phyloP scores from a whole-genome alignment of 1,139 yeast genomes.

The Spathaspora sp. region DNA sequence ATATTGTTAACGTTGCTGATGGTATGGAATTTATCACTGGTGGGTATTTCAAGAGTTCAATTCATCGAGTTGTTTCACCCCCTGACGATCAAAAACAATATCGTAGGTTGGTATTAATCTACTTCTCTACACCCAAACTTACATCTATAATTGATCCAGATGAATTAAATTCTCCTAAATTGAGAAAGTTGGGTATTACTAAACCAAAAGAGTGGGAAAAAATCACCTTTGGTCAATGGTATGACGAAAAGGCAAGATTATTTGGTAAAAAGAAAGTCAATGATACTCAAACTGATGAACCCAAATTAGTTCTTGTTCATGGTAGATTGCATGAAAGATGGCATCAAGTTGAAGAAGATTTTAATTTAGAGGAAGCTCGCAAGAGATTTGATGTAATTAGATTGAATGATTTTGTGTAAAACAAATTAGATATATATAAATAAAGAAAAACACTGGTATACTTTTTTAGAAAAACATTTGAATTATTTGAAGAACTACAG shows the following conservation, averaged over 20 bases:
- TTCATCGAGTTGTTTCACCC: slow-evolving; percentile 49
- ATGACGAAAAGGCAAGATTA: slow-evolving; percentile 39
- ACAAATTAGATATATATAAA: neutral
- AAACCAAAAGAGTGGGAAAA: slow-evolving; percentile 40
- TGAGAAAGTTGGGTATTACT: slow-evolving; percentile 28
- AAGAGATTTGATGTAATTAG: slow-evolving; percentile 18
- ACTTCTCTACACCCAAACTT: slow-evolving; percentile 31
- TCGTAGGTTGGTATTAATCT: slow-evolving; percentile 43
- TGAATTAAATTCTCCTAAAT: slow-evolving; percentile 34
- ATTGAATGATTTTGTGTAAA: slow-evolving; percentile 7
- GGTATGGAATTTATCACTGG: slow-evolving; percentile 50
- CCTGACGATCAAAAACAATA: slow-evolving; percentile 40
- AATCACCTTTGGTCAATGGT: slow-evolving; percentile 35
- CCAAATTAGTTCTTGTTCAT: slow-evolving; percentile 31
- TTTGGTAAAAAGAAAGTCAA: slow-evolving; percentile 35
- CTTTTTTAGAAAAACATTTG: slow-evolving; percentile 5
- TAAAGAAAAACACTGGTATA: neutral
- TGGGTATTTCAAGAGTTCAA: slow-evolving; percentile 47
- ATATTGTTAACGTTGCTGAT: slow-evolving; percentile 52
- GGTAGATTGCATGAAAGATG: slow-evolving; percentile 46
- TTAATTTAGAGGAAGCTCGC: slow-evolving; percentile 18
- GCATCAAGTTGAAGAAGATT: slow-evolving; percentile 21
- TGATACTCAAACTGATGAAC: slow-evolving; percentile 35
- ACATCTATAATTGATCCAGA: slow-evolving; percentile 39
- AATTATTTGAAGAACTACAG: slow-evolving; percentile 12